These are phyloP conservation scores for Cryptosporidium bovis DNA, from an alignment of 169 alveolate species.

Conservation along the genomic window DNA sequence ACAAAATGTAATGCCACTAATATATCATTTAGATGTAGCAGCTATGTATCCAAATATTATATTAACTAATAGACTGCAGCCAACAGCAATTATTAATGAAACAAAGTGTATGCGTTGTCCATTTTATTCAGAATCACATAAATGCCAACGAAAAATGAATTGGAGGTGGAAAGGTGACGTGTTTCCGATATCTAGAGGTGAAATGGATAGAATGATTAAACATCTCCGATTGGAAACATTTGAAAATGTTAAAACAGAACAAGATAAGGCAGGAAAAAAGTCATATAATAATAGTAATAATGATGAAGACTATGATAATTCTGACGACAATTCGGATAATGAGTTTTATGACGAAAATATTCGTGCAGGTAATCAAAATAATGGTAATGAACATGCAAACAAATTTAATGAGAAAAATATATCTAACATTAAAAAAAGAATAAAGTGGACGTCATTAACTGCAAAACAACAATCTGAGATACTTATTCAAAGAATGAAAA, in stretches of 20 bases:
- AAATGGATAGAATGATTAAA: conserved; percentile 75
- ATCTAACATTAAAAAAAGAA: background rate
- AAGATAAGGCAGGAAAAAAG: background rate
- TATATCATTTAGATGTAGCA: conserved; percentile 99
- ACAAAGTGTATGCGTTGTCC: conserved; percentile 93
- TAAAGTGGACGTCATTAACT: conserved; percentile 83
- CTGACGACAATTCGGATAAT: conserved; percentile 4
- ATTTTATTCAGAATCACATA: conserved; percentile 89
- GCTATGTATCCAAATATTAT: conserved; percentile 99
- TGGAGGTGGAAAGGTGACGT: conserved; percentile 96
- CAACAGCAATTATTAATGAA: conserved; percentile 96
- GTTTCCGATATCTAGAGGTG: conserved; percentile 89
- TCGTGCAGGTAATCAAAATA: background rate
- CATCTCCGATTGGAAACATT: conserved; percentile 71
- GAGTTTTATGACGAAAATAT: background rate
- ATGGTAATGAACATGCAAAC: no score
- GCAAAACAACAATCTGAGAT: conserved; percentile 86
- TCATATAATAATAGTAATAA: background rate
- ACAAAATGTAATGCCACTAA: conserved; percentile 86
- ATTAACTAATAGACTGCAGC: conserved; percentile 97
- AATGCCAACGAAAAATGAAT: conserved; percentile 89
- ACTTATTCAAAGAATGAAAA: conserved; percentile 91
- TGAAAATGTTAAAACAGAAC: conserved; percentile 81
- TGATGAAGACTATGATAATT: conserved; percentile 13
- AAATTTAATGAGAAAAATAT: background rate